These are phyloP conservation scores for Fusarium beomiforme DNA, from an alignment of 2,329 filamentous ascomycete species.

Conservation along the genomic window DNA sequence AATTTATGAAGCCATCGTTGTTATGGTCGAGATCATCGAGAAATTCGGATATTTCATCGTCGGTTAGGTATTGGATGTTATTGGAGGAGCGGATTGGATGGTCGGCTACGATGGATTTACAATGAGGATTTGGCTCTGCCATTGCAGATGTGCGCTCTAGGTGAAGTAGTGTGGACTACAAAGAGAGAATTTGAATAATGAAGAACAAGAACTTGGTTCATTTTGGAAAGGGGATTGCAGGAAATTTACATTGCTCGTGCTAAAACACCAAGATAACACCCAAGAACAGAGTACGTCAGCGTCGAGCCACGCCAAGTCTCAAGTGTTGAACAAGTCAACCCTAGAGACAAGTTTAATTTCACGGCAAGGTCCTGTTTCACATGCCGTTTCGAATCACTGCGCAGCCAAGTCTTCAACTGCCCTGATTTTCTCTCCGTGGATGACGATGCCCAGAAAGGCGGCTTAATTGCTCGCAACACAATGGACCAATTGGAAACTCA, in stretches of 20 bases:
- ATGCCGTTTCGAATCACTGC: not conserved
- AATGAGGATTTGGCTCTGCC: not conserved
- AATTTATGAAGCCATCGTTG: slow-evolving; percentile 61
- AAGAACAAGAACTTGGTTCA: no score
- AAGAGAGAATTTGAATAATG: no score
- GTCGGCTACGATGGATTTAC: slow-evolving; percentile 32
- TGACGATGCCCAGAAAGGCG: slow-evolving; percentile 25
- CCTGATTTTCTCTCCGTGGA: slow-evolving; percentile 1
- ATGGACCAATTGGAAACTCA: not conserved
- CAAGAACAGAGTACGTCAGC: slow-evolving; percentile 14
- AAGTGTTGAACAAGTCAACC: slow-evolving; percentile 20
- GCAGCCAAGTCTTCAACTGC: slow-evolving; percentile 4
- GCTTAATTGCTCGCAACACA: slow-evolving; percentile 2
- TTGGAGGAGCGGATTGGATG: slow-evolving; percentile 41
- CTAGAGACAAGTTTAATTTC: slow-evolving; percentile 7
- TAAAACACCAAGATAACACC: not conserved
- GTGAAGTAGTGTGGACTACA: not conserved
- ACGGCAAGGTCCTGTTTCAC: not conserved
- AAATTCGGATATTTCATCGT: slow-evolving; percentile 62
- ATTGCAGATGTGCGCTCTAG: not conserved
- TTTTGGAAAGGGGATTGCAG: not conserved
- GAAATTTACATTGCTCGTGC: not conserved
- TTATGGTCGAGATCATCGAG: slow-evolving; percentile 63
- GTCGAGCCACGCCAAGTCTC: slow-evolving; percentile 17
- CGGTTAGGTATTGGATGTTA: slow-evolving; percentile 50